phyloP scores from a whole-genome alignment of 2,329 filamentous ascomycete species.

The Torrubiellomyces zombiae region DNA sequence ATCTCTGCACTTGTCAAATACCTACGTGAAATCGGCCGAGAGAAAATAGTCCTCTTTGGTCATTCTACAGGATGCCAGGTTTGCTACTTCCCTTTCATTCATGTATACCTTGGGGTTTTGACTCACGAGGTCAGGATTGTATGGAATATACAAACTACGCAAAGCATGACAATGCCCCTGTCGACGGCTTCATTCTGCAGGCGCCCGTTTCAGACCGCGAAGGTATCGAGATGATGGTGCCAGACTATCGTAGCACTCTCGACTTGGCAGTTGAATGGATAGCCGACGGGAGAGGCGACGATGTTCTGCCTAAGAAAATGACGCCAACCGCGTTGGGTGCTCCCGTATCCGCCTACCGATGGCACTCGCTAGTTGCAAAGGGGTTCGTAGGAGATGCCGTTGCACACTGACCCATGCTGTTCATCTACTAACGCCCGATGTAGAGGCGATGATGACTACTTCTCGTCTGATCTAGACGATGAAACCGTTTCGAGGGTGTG shows the following conservation, averaged over 20 bases:
- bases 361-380: slow-evolving; percentile 29
- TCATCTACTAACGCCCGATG: background rate
- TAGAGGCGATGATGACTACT: slow-evolving; percentile 70
- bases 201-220: slow-evolving; percentile 68
- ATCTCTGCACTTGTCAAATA: slow-evolving; percentile 36
- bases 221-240: slow-evolving; percentile 30
- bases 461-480: slow-evolving; percentile 57
- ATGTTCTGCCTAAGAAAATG: slow-evolving; percentile 33
- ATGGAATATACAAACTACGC: slow-evolving; percentile 34
- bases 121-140: slow-evolving; percentile 26
- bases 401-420: no score
- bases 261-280: slow-evolving; percentile 37
- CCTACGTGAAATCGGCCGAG: slow-evolving; percentile 29
- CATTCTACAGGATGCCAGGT: slow-evolving; percentile 44
- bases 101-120: background rate
- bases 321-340: slow-evolving; percentile 22
- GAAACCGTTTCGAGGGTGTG: slow-evolving; percentile 46
- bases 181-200: slow-evolving; percentile 68
- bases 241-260: slow-evolving; percentile 27
- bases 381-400: slow-evolving; percentile 19
- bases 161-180: slow-evolving; percentile 26
- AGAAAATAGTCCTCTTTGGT: slow-evolving; percentile 38
- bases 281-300: slow-evolving; percentile 31
- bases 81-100: slow-evolving; percentile 3
- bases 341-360: slow-evolving; percentile 35